Conservation (phyloP, 768 basidiomycete species). For the Lentinus tigrinus region DNA sequence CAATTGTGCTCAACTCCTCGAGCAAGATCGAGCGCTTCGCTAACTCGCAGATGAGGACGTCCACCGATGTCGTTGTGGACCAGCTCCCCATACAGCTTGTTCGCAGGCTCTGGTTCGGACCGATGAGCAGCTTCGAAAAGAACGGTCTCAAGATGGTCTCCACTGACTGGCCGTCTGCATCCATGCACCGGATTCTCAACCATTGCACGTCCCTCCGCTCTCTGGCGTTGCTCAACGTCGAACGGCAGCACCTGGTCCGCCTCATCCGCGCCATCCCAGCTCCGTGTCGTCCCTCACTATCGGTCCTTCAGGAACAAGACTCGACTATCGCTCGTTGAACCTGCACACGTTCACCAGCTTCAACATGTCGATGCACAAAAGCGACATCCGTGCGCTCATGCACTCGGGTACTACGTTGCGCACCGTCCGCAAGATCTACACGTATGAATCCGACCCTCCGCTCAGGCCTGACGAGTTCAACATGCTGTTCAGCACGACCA, state of each 20-base stretch:
- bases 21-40: too few relatives aligned
- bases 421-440: conserved; percentile 27
- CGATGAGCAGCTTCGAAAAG: conserved; percentile 4
- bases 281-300: conserved; percentile 32
- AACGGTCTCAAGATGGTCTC: conserved; percentile 33
- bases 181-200: conserved; percentile 33
- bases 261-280: conserved; percentile 33
- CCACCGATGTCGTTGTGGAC: background rate
- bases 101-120: conserved; percentile 33
- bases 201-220: conserved; percentile 27
- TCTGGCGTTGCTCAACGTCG: conserved; percentile 32
- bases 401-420: conserved; percentile 29
- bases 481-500: conserved; percentile 26
- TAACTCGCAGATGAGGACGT: too few relatives aligned
- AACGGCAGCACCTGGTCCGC: conserved; percentile 31
- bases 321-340: conserved; percentile 20
- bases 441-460: conserved; percentile 11
- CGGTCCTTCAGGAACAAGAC: conserved; percentile 35
- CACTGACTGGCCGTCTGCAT: conserved; percentile 31
- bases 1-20: too few relatives aligned
- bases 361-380: conserved; percentile 35
- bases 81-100: background rate
- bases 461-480: conserved; percentile 30
- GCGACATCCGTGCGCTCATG: conserved; percentile 33
- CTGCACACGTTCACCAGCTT: conserved; percentile 33